Conservation (phyloP, 768 basidiomycete species). For the Leucocoprinus leucothites region DNA sequence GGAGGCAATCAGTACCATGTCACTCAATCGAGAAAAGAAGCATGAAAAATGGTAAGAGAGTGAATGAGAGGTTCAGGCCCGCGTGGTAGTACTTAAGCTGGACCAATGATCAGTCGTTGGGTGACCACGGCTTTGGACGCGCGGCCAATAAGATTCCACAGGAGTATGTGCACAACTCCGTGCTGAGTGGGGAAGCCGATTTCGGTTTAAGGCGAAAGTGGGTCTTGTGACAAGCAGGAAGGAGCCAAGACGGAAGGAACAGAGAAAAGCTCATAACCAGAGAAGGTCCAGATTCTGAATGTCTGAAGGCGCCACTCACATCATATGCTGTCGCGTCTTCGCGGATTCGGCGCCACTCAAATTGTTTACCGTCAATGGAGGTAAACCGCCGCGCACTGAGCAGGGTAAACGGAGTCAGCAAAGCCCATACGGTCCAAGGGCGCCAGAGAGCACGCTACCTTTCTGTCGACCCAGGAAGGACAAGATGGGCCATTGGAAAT, state of each 20-base stretch:
- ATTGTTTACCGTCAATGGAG: conserved; percentile 52
- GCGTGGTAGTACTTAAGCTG: conserved; percentile 10
- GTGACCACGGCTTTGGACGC: background rate
- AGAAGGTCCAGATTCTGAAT: background rate
- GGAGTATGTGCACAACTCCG: background rate
- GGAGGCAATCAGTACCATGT: background rate
- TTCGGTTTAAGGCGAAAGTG: background rate
- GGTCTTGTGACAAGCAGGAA: background rate
- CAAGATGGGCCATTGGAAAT: conserved; percentile 61
- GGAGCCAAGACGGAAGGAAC: background rate
- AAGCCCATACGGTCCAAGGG: conserved; percentile 9
- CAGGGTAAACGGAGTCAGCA: conserved; percentile 10
- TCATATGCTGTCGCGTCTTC: conserved; percentile 55
- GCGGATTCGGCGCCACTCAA: conserved; percentile 61
- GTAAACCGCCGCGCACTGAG: conserved; percentile 59
- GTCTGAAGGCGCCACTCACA: conserved; percentile 34
- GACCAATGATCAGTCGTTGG: background rate
- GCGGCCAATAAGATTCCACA: background rate
- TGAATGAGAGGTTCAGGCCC: background rate
- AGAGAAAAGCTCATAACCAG: background rate
- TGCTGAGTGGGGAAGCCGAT: background rate
- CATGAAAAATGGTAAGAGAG: background rate
- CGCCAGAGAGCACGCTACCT: conserved; percentile 36
- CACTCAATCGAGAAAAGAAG: conserved; percentile 3
- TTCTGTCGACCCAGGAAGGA: conserved; percentile 46